Conservation (phyloP, 768 basidiomycete species). For the Phanerodontia chrysosporium region DNA sequence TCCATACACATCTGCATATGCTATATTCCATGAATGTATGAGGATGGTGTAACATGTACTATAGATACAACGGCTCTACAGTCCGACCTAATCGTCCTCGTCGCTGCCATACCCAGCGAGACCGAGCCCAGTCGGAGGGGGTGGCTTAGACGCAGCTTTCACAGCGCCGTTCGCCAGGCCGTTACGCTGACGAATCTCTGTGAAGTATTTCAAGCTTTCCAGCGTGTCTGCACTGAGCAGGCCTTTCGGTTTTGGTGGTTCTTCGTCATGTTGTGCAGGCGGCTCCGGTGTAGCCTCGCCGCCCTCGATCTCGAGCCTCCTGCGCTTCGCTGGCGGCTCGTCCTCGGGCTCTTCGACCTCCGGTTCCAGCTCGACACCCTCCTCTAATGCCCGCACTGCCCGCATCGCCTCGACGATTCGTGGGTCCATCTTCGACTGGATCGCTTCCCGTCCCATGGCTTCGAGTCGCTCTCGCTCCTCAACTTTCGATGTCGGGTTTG, state of each 20-base stretch:
- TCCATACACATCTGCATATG: neutral
- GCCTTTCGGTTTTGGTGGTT: constrained; percentile 42
- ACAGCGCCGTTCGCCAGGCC: constrained; percentile 28
- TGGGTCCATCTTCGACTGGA: constrained; percentile 80
- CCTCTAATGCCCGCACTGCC: constrained; percentile 83
- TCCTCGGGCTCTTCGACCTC: constrained; percentile 34
- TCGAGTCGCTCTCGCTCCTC: constrained; percentile 82
- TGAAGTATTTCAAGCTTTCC: constrained; percentile 87
- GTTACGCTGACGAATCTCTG: constrained; percentile 76
- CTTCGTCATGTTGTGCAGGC: too few relatives aligned
- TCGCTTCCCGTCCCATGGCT: constrained; percentile 81
- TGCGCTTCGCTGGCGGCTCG: constrained; percentile 29
- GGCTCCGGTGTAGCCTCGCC: constrained; percentile 16
- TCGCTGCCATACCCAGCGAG: constrained; percentile 81
- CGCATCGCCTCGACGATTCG: constrained; percentile 87
- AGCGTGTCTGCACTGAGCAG: constrained; percentile 81
- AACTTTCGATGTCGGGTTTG: constrained; percentile 87
- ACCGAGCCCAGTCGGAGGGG: constrained; percentile 46
- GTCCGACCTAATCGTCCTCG: constrained; percentile 31
- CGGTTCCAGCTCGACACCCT: constrained; percentile 46
- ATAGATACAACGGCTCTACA: constrained; percentile 1
- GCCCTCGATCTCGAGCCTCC: constrained; percentile 28
- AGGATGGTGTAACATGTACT: constrained; percentile 2
- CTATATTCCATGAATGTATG: neutral
- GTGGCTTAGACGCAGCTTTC: constrained; percentile 27